Conservation (phyloP, 2,329 filamentous ascomycete genomes). For the Aureobasidium pullulans region DNA sequence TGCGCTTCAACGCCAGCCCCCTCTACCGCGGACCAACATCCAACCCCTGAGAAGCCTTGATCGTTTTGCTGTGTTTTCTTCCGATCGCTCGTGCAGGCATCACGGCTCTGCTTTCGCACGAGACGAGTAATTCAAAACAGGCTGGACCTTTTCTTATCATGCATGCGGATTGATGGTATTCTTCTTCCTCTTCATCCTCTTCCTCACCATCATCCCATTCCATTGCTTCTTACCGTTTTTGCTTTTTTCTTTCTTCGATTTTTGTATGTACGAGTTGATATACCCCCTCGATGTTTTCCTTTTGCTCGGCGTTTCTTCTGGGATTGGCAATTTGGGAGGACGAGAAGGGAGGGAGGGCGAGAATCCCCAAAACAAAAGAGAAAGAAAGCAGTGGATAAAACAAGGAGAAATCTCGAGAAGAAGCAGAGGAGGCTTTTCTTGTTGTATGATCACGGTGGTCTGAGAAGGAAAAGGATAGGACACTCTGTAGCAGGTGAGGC, state of each 20-base stretch:
- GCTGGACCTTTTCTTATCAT: background rate
- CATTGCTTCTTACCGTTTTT: background rate
- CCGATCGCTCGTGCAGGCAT: background rate
- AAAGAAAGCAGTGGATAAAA: background rate
- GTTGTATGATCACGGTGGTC: background rate
- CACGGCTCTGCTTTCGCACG: background rate
- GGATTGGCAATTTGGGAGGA: background rate
- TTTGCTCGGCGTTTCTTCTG: background rate
- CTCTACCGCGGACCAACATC: slow-evolving; percentile 1
- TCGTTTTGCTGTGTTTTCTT: background rate
- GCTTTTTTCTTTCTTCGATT: background rate
- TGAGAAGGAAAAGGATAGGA: background rate
- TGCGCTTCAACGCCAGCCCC: slow-evolving; percentile 9
- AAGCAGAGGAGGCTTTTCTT: background rate
- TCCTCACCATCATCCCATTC: background rate
- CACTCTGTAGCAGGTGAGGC: no score
- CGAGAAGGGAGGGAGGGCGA: background rate
- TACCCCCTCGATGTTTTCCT: slow-evolving; percentile 10
- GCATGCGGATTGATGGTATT: background rate
- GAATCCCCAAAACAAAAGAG: background rate
- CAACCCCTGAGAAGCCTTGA: background rate
- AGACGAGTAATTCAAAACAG: background rate
- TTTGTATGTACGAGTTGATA: slow-evolving; percentile 14
- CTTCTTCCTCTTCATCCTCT: background rate
- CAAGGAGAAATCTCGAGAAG: background rate